Conservation (phyloP, 2,329 filamentous ascomycete species). For the Curvularia sp. region DNA sequence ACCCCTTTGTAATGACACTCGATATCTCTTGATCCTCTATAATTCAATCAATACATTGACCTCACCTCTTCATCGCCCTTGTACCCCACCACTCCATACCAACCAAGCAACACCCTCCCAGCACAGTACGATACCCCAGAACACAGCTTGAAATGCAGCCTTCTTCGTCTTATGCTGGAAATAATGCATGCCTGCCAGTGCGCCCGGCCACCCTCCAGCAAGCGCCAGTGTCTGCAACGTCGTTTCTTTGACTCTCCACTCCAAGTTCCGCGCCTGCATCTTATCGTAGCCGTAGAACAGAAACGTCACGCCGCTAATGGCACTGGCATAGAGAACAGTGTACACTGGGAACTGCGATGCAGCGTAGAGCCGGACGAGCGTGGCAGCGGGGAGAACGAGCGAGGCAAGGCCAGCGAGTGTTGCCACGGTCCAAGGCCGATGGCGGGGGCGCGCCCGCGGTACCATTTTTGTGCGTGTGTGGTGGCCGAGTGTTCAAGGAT, state of each 20-base stretch:
- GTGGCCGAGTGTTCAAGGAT: background rate
- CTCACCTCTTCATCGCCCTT: constrained; percentile 6
- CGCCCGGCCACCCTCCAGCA: constrained; percentile 47
- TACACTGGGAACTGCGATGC: constrained; percentile 23
- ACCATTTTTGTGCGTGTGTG: constrained; percentile 9
- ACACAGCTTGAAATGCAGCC: constrained; percentile 35
- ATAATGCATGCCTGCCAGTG: constrained; percentile 44
- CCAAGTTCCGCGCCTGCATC: constrained; percentile 41
- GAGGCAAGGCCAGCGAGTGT: constrained; percentile 35
- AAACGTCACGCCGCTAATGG: constrained; percentile 37
- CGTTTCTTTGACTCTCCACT: constrained; percentile 45
- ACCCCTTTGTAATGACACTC: constrained; percentile 1
- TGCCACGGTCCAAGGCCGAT: constrained; percentile 37
- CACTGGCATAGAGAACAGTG: constrained; percentile 27
- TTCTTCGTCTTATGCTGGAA: constrained; percentile 51
- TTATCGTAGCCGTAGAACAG: constrained; percentile 48
- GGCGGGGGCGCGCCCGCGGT: constrained; percentile 24
- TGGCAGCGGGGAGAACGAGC: constrained; percentile 64
- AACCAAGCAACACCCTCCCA: constrained; percentile 41
- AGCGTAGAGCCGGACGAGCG: constrained; percentile 52
- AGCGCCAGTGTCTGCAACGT: constrained; percentile 42
- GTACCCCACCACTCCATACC: constrained; percentile 26
- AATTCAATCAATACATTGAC: background rate
- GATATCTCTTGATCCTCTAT: constrained; percentile 3
- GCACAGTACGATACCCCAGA: constrained; percentile 42